Conservation (phyloP, 768 basidiomycete species). For the Candolleomyces eurysporus region DNA sequence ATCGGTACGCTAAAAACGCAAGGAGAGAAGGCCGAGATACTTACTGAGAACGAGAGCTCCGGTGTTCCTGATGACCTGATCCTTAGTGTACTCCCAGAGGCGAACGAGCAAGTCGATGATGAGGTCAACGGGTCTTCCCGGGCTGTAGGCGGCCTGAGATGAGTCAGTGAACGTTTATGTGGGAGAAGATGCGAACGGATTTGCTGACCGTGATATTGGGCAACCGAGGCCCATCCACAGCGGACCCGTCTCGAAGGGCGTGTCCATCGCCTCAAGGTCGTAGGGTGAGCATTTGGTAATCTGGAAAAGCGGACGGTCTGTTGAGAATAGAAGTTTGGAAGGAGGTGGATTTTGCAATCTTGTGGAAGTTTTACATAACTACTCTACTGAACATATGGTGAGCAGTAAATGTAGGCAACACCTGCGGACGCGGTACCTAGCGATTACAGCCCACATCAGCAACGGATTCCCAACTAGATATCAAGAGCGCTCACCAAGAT, state of each 20-base stretch:
- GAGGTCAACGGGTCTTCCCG: conserved; percentile 75
- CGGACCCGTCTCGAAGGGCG: conserved; percentile 71
- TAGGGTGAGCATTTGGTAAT: no score
- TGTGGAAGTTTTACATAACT: conserved; percentile 69
- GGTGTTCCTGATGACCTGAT: no score
- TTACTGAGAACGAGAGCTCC: no score
- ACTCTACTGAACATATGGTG: no score
- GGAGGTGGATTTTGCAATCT: conserved; percentile 37
- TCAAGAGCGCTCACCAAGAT: background rate
- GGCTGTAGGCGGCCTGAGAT: conserved; percentile 37
- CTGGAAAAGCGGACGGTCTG: no score
- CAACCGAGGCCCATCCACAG: conserved; percentile 67
- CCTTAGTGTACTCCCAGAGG: no score
- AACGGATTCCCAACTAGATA: background rate
- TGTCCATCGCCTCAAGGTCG: conserved; percentile 19
- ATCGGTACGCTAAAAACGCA: conserved; percentile 2
- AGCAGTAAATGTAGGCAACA: conserved; percentile 79
- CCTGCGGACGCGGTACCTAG: conserved; percentile 50
- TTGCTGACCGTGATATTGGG: conserved; percentile 72
- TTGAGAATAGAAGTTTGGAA: background rate
- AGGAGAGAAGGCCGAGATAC: no score
- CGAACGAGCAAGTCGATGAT: conserved; percentile 53
- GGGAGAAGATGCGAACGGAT: background rate
- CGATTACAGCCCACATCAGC: conserved; percentile 38
- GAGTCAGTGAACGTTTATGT: background rate